Evolutionary conservation across 257 asterid species (phyloP).

Genomic region (Fraxinus quadrangulata): DNA sequence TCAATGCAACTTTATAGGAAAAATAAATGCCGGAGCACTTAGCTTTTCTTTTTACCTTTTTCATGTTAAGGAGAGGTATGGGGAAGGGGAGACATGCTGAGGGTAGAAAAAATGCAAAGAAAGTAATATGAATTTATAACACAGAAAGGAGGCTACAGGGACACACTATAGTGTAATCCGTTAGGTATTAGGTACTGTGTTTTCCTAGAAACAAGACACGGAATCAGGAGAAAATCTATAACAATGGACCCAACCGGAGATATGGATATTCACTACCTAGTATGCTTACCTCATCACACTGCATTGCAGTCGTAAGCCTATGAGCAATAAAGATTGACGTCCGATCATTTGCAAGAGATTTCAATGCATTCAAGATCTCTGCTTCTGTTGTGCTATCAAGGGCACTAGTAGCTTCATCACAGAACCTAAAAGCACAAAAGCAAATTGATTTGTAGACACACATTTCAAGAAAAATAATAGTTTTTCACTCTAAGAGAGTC

Average conservation of each 20-base stretch:
- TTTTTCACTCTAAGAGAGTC: neutral
- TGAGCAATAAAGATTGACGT: conserved; percentile 92
- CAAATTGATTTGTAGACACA: neutral
- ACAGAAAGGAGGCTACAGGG: neutral
- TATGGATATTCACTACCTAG: neutral
- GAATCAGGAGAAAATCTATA: neutral
- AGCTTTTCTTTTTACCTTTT: neutral
- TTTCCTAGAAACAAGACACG: neutral
- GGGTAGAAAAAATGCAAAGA: neutral
- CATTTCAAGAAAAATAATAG: neutral
- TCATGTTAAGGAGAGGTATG: neutral
- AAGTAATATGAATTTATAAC: neutral
- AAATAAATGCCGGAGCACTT: neutral
- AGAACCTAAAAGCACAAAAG: conserved; percentile 58
- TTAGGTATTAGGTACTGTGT: neutral
- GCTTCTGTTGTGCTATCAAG: conserved; percentile 98
- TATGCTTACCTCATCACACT: conserved; percentile 83
- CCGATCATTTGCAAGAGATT: conserved; percentile 72
- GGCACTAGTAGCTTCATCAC: conserved; percentile 99
- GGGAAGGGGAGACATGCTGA: neutral
- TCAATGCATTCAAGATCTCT: conserved; percentile 81
- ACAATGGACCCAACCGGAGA: neutral
- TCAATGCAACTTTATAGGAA: neutral
- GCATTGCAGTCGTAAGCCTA: conserved; percentile 98
- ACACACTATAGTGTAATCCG: neutral